Evolutionary conservation across 495 filamentous ascomycete genomes (phyloP), one percentile per base, ranked within the genome.

Genomic region (Penicillium paradoxum): DNA sequence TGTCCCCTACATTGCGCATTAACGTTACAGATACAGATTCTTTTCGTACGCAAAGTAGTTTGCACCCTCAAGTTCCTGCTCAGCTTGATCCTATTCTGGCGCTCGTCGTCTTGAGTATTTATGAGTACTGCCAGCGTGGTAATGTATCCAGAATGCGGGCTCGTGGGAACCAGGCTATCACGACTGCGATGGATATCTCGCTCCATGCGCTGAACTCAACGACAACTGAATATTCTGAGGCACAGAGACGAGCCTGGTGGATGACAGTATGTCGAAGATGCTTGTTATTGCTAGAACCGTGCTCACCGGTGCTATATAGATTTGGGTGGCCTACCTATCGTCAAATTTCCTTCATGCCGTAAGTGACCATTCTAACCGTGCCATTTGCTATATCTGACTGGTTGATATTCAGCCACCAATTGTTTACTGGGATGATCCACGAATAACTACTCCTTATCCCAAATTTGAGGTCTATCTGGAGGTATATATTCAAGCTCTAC

Each of bases 101-200:
- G 3, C 24, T 27, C 3, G 24, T 27, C 3, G 24, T 27, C 7
- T 7, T 27, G 7, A 27, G 24, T 7, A 27, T 27, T 7, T 82
- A 81, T 54, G 79, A 82, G 60, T 80, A 79, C 62, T 70, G 69
- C 18, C 77, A 82, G 42, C 66, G 78, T 9, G 78, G 78, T 2
- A 81, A 79, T 60, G 56, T 78, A 43, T 68, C 73, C 22, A 77
- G 77, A 49, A 79, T 79, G 77, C 64, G 72, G 13, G 71, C 70
- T 51, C 69, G 77, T 29, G 69, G 73, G 6, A 74, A 76, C 17
- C 72, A 79, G 17, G 77, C 78, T 25, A 49, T 78, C 21, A 71
- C 72, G 8, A 56, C 68, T 10, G 76, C 76, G 11, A 73, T 77
- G 67, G 68, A 72, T 52, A 52, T 79, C 13, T 68, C 60, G 11